Percentiles rank a stretch among this genome's conserved stretches.
Conservation (phyloP, 208 protist species). For the Naegleria fowleri region DNA sequence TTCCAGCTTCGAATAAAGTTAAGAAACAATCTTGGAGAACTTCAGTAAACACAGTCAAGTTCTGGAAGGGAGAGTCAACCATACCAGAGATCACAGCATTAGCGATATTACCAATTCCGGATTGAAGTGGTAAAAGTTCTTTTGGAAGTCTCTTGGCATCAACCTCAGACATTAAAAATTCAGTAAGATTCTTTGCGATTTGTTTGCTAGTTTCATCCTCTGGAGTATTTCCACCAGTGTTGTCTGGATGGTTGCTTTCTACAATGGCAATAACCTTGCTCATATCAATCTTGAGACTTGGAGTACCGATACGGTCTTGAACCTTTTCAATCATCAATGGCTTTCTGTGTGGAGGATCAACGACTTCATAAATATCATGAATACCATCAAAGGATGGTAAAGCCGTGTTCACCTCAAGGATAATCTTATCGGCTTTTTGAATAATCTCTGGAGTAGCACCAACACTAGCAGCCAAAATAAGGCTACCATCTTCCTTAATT, state of each 20-base stretch:
- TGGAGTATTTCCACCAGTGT: not conserved
- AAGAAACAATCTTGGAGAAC: slow-evolving; percentile 49
- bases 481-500: slow-evolving; percentile 41
- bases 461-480: slow-evolving; percentile 33
- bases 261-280: slow-evolving; percentile 44
- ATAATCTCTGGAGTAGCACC: slow-evolving; percentile 42
- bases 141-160: slow-evolving; percentile 33
- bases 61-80: slow-evolving; percentile 25
- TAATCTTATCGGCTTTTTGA: slow-evolving; percentile 47
- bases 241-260: slow-evolving; percentile 36
- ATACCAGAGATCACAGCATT: slow-evolving; percentile 45
- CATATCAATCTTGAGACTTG: not conserved
- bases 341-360: slow-evolving; percentile 35
- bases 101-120: slow-evolving; percentile 44
- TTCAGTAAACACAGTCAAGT: slow-evolving; percentile 45
- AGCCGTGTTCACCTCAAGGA: slow-evolving; percentile 47
- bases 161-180: slow-evolving; percentile 40
- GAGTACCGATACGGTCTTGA: slow-evolving; percentile 44
- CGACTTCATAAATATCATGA: slow-evolving; percentile 41
- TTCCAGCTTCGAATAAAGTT: slow-evolving; percentile 44
- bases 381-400: slow-evolving; percentile 44
- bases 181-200: slow-evolving; percentile 39
- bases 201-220: slow-evolving; percentile 24
- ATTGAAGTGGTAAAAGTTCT: slow-evolving; percentile 45
- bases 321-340: slow-evolving; percentile 41